Evolutionary conservation across 371 early-diverging fungal species (phyloP).

Genomic region (Caulochytrium protostelioides): DNA sequence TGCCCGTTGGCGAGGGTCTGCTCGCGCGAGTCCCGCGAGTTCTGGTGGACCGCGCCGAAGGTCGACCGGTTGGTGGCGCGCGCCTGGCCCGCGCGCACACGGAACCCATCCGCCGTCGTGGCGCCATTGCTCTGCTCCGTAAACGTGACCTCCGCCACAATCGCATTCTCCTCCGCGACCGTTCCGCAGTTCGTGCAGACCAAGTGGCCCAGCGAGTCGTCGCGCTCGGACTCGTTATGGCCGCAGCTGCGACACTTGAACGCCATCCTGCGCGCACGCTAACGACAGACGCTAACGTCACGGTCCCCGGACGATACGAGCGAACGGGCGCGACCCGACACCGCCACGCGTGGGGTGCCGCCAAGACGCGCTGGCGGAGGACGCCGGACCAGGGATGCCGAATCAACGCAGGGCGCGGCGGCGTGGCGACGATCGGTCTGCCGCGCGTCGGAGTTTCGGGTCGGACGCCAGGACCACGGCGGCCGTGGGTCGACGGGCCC

Average conservation of each 20-base stretch:
- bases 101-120: slow-evolving; percentile 59
- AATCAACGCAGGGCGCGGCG: too few species aligned
- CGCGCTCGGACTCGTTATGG: slow-evolving; percentile 29
- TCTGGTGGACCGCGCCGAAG: slow-evolving; percentile 8
- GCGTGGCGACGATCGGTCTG: too few species aligned
- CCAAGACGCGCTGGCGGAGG: too few species aligned
- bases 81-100: slow-evolving; percentile 25
- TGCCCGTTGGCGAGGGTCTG: slow-evolving; percentile 2
- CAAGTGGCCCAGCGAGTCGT: slow-evolving; percentile 20
- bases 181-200: slow-evolving; percentile 34
- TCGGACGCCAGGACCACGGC: too few species aligned
- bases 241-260: slow-evolving; percentile 21
- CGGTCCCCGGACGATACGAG: too few species aligned
- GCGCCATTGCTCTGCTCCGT: slow-evolving; percentile 67
- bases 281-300: too few species aligned
- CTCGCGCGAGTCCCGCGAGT: slow-evolving; percentile 12
- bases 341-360: too few species aligned
- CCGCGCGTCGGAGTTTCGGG: too few species aligned
- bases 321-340: too few species aligned
- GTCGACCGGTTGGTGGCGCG: background rate
- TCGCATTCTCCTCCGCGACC: slow-evolving; percentile 91
- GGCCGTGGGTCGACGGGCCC: too few species aligned
- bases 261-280: slow-evolving; percentile 1
- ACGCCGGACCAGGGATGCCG: too few species aligned
- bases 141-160: slow-evolving; percentile 87